Conservation (phyloP, 495 filamentous ascomycete species). For the Cryomyces antarcticus region DNA sequence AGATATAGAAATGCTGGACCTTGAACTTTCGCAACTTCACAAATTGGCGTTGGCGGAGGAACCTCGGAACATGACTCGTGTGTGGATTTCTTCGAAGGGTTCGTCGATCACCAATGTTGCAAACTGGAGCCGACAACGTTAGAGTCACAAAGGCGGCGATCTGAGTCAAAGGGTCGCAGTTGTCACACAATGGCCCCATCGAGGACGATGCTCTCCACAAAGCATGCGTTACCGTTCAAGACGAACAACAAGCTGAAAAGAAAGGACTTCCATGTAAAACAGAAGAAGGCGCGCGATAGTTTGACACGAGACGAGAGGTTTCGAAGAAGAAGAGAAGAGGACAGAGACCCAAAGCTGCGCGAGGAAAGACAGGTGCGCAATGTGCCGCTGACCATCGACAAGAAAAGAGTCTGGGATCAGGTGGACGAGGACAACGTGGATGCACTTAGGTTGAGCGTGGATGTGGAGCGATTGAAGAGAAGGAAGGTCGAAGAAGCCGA, state of each 20-base stretch:
- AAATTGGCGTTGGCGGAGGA: too few species aligned
- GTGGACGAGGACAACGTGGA: conserved; percentile 47
- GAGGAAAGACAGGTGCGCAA: conserved; percentile 54
- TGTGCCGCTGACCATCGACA: conserved; percentile 65
- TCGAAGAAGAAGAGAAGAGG: conserved; percentile 61
- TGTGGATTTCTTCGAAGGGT: too few species aligned
- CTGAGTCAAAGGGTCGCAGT: neutral
- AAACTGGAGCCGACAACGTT: too few species aligned
- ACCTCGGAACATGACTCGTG: too few species aligned
- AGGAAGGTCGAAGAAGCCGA: conserved; percentile 23
- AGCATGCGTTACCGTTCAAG: conserved; percentile 10
- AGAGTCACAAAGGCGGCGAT: too few species aligned
- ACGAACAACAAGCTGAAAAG: conserved; percentile 53
- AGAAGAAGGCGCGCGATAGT: conserved; percentile 53
- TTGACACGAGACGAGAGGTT: conserved; percentile 58
- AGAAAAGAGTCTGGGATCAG: conserved; percentile 85
- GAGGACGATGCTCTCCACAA: conserved; percentile 4
- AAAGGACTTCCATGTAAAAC: conserved; percentile 50
- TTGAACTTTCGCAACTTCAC: too few species aligned
- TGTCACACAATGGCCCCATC: conserved; percentile 13
- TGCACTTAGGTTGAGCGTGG: conserved; percentile 47
- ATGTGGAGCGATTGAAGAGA: conserved; percentile 57
- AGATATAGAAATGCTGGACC: too few species aligned
- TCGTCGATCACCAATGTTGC: too few species aligned
- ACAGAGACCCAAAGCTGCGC: conserved; percentile 56